These are phyloP conservation scores for Thalassiosira sp. DNA, from an alignment of 352 stramenopile genomes.

Conservation along the genomic window DNA sequence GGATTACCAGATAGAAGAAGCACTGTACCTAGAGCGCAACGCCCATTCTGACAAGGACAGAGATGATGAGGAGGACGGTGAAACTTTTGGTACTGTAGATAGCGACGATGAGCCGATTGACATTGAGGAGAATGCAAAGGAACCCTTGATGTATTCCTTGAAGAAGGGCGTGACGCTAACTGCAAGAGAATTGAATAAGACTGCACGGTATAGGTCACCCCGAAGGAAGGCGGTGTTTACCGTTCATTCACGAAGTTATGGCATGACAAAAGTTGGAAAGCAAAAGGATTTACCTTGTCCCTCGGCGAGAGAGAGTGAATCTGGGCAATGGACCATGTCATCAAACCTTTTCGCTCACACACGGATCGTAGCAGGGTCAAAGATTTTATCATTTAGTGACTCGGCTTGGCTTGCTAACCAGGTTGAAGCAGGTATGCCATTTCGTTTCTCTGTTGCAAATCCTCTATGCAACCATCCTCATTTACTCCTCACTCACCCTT, in stretches of 20 bases:
- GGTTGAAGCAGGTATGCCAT: constrained; percentile 40
- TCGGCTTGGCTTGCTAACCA: constrained; percentile 49
- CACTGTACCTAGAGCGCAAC: background rate
- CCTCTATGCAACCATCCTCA: no score
- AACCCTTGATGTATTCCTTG: background rate
- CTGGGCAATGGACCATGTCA: background rate
- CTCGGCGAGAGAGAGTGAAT: background rate
- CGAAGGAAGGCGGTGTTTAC: constrained; percentile 1
- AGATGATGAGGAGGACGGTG: background rate
- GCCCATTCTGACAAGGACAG: constrained; percentile 2
- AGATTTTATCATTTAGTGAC: constrained; percentile 67
- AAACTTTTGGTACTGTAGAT: background rate
- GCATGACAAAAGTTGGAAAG: constrained; percentile 36
- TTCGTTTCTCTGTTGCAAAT: no score
- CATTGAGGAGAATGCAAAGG: background rate
- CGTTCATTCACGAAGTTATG: constrained; percentile 29
- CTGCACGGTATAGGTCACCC: background rate
- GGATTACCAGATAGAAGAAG: constrained; percentile 4
- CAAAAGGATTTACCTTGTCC: constrained; percentile 46
- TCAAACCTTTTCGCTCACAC: constrained; percentile 15
- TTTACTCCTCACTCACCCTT: no score
- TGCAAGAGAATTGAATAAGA: background rate
- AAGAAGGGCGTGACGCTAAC: background rate
- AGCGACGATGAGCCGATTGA: background rate
- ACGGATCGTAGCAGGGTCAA: constrained; percentile 32